Percentiles rank a stretch among this genome's conserved stretches.
Evolutionary conservation across 441 rosid genomes (phyloP).

Genomic region (Gossypium davidsonii): DNA sequence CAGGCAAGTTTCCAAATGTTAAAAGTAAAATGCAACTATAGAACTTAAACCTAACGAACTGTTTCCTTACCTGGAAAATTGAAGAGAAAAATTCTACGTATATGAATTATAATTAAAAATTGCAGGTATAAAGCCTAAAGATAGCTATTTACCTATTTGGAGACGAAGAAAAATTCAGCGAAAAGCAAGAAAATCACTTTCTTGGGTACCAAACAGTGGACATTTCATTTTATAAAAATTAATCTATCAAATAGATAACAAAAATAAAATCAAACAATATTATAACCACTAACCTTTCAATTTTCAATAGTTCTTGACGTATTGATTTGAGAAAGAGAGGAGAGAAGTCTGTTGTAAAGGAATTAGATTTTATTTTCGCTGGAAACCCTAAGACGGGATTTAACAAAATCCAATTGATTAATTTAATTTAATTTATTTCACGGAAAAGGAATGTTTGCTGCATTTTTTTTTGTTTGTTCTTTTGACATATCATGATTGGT

Average conservation of each 20-base stretch:
- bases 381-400: neutral
- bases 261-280: neutral
- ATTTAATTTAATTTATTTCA: neutral
- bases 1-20: neutral
- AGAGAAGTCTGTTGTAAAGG: neutral
- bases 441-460: too few species aligned
- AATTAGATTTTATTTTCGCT: neutral
- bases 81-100: neutral
- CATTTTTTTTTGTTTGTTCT: too few species aligned
- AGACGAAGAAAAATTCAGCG: neutral
- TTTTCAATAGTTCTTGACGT: neutral
- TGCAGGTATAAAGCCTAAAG: neutral
- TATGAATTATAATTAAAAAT: neutral
- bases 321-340: neutral
- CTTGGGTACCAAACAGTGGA: neutral
- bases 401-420: neutral
- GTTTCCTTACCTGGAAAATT: neutral
- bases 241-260: neutral
- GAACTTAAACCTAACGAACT: neutral
- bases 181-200: neutral
- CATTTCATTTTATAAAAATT: neutral
- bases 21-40: neutral
- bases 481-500: too few species aligned
- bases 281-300: neutral
- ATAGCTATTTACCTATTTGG: neutral